These are phyloP conservation scores for Seminavis robusta DNA, from an alignment of 108 stramenopile genomes.

Conservation along the genomic window DNA sequence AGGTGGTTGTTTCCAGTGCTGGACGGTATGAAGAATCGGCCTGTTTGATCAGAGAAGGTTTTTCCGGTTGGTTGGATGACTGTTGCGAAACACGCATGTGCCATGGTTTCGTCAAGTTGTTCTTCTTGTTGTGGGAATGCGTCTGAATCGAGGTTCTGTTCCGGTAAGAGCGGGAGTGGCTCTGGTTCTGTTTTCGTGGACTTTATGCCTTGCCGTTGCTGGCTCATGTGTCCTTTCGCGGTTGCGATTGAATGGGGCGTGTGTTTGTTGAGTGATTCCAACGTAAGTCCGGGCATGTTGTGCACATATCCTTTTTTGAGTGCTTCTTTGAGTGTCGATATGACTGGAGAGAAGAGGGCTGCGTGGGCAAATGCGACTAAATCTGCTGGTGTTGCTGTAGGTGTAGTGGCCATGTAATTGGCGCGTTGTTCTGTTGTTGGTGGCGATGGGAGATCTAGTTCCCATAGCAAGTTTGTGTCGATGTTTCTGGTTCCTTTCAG, in stretches of 20 bases:
- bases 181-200: no score
- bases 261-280: neutral
- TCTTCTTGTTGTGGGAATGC: neutral
- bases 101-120: neutral
- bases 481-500: no score
- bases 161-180: neutral
- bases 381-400: neutral
- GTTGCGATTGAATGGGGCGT: conserved; percentile 15
- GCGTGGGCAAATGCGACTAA: neutral
- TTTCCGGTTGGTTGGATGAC: conserved; percentile 11
- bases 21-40: conserved; percentile 20
- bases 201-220: conserved; percentile 2
- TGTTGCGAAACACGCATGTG: conserved; percentile 8
- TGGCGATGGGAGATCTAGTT: no score
- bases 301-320: neutral
- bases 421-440: no score
- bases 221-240: conserved; percentile 27
- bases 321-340: neutral
- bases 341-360: neutral
- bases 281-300: conserved; percentile 4
- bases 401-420: no score
- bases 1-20: conserved; percentile 34
- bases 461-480: no score
- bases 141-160: neutral
- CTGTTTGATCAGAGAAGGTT: conserved; percentile 42